Evolutionary conservation across 2,329 filamentous ascomycete species (phyloP).

Genomic region (Aspergillus sp.): DNA sequence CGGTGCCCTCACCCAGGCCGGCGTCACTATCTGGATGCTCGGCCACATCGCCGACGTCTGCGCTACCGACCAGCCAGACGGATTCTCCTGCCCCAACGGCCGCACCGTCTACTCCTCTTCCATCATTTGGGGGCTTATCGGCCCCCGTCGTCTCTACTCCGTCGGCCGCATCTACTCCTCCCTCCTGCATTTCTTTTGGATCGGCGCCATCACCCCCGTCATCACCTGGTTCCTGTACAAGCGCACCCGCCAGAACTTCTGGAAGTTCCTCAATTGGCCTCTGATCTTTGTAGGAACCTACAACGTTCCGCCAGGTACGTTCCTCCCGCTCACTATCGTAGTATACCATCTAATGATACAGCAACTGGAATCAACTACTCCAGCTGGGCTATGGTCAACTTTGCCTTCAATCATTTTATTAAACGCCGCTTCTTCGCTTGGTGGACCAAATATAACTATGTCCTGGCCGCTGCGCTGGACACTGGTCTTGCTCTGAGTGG

Average conservation of each 20-base stretch:
- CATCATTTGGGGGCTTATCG: conserved; percentile 53
- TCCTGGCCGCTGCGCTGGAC: conserved; percentile 42
- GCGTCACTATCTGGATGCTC: conserved; percentile 38
- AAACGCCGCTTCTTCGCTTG: conserved; percentile 45
- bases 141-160: conserved; percentile 49
- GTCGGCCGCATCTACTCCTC: conserved; percentile 47
- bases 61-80: conserved; percentile 38
- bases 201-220: conserved; percentile 34
- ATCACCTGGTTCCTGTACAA: conserved; percentile 23
- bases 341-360: background rate
- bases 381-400: conserved; percentile 45
- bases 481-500: conserved; percentile 31
- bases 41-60: conserved; percentile 44
- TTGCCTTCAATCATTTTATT: conserved; percentile 76
- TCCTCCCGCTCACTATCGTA: too few species aligned
- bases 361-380: conserved; percentile 36
- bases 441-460: conserved; percentile 46
- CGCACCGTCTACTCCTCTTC: conserved; percentile 50
- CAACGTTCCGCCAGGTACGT: conserved; percentile 24
- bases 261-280: conserved; percentile 34
- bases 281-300: conserved; percentile 30
- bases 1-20: conserved; percentile 44
- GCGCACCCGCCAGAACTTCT: conserved; percentile 29
- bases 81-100: conserved; percentile 50
- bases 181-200: conserved; percentile 53